phyloP scores from a whole-genome alignment of 2,329 filamentous ascomycete species.

The Clonostachys rhizophaga region DNA sequence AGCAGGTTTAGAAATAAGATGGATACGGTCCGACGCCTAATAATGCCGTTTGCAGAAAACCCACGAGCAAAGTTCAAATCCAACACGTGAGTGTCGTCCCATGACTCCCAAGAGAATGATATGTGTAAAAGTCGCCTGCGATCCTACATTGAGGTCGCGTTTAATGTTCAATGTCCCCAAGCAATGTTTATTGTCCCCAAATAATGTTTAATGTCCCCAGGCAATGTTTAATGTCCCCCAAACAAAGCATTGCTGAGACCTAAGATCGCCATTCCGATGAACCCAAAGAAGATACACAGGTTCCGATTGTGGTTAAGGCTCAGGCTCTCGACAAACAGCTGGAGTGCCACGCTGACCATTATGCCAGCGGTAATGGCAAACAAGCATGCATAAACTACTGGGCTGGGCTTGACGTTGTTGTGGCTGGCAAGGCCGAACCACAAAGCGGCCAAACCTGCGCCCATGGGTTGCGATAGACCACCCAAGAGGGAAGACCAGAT shows the following conservation, averaged over 20 bases:
- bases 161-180: no score
- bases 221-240: constrained; percentile 36
- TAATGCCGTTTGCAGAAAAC: no score
- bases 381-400: constrained; percentile 69
- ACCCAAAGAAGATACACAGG: constrained; percentile 75
- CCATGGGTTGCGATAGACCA: constrained; percentile 80
- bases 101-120: neutral
- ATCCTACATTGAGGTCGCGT: neutral
- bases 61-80: no score
- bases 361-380: constrained; percentile 90
- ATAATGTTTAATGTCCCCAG: no score
- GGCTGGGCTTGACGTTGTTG: constrained; percentile 42
- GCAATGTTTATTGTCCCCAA: no score
- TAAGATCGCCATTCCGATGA: constrained; percentile 82
- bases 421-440: constrained; percentile 72
- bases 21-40: no score
- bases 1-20: no score
- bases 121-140: no score
- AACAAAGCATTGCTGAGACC: constrained; percentile 82
- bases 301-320: constrained; percentile 76
- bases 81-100: no score
- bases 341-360: constrained; percentile 89
- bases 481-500: constrained; percentile 79
- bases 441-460: constrained; percentile 75
- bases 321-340: constrained; percentile 82